Evolutionary conservation across 2,329 filamentous ascomycete genomes (phyloP).

Genomic region (Tolypocladium nubicola): DNA sequence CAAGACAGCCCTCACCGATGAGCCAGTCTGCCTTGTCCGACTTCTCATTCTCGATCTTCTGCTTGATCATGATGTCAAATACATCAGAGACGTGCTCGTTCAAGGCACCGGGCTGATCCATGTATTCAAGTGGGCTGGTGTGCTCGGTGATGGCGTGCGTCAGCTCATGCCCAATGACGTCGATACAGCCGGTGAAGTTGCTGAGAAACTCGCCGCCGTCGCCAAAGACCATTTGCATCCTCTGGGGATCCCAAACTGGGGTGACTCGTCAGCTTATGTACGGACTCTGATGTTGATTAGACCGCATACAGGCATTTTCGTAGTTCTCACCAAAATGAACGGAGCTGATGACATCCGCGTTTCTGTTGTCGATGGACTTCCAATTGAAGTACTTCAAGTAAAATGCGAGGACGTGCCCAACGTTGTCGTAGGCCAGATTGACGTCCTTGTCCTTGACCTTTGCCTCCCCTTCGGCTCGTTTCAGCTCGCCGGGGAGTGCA

Average conservation of each 20-base stretch:
- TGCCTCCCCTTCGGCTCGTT: constrained; percentile 31
- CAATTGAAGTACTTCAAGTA: constrained; percentile 38
- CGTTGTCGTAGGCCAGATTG: constrained; percentile 40
- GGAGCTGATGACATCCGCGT: constrained; percentile 37
- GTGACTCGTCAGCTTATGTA: background rate
- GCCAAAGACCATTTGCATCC: constrained; percentile 43
- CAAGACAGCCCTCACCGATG: constrained; percentile 40
- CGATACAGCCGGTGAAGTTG: constrained; percentile 40
- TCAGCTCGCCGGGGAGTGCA: constrained; percentile 29
- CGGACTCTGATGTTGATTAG: background rate
- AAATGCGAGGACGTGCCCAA: constrained; percentile 37
- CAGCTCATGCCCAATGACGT: constrained; percentile 47
- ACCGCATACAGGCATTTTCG: constrained; percentile 37
- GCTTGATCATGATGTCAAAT: constrained; percentile 48
- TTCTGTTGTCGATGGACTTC: constrained; percentile 40
- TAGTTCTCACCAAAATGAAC: constrained; percentile 40
- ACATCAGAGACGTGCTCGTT: constrained; percentile 48
- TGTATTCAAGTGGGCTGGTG: constrained; percentile 38
- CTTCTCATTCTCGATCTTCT: constrained; percentile 34
- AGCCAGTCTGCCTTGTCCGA: constrained; percentile 41
- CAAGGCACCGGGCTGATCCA: constrained; percentile 40
- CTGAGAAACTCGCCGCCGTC: constrained; percentile 41
- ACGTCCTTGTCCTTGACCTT: constrained; percentile 28
- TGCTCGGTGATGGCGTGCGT: constrained; percentile 44
- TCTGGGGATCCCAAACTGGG: constrained; percentile 37